Base-by-base conservation (phyloP, 192 early-diverging fungal species). In the Coemansia sp. region DNA sequence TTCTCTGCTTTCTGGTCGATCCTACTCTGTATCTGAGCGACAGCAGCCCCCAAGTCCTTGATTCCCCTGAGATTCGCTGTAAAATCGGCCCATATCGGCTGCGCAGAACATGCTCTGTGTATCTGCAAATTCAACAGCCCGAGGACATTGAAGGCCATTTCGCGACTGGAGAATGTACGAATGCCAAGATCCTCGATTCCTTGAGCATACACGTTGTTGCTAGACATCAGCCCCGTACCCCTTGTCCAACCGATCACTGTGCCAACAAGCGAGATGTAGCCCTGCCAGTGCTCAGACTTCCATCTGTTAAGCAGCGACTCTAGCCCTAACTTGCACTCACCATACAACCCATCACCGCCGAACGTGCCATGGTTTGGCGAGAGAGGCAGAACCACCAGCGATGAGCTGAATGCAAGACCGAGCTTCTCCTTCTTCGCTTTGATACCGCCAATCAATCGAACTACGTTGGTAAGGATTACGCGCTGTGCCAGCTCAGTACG, bases 341-440 rank as follows among this genome's bases (percentile, higher is more conserved):
- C 86, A 68, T 97, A 97, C n/a, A 97, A 84, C 75, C 95, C 95
- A 56, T 97, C 90, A 52, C 83, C 84, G 58, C 95, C 95, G 61
- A 95, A 93, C 8, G 83, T 92, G 61, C 93, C 95, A 69, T 97
- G 95, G 84, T 97, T 97, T 50, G 95, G 95, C 45, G 95, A 97
- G 22, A 95, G 68, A 1, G 95, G 95, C 41, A 97, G 64, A 9
- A 95, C 83, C 22, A 93, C 89, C 54, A 89, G 86, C 20, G 94
- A 87, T 36, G 94, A 92, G 30, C 89, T 92, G 59, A 87, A 84
- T 0, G 41, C 41, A 59, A 83, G 86, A 41, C 88, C 88, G 29
- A 84, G 67, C 66, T 74, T 62, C 60, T 87, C 83, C 84, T 95
- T 97, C 75, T 90, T 85, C 47, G 77, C 79, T 83, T 94, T 94